Conservation (phyloP, 805 yeast species). For the Hanseniaspora hatyaiensis region DNA sequence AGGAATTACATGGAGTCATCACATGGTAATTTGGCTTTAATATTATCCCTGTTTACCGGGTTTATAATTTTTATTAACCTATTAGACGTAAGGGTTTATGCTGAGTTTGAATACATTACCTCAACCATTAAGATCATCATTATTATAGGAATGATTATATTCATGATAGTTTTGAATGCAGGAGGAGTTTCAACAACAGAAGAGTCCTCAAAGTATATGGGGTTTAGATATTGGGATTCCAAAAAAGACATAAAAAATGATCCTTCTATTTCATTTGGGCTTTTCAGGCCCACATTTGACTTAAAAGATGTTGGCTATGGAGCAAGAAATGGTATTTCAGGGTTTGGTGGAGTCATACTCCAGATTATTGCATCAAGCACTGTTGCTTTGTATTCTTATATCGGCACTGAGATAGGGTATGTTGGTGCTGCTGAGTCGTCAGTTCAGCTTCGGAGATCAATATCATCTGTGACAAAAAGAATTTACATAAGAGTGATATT, state of each 20-base stretch:
- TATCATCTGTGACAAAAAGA: slow-evolving; percentile 60
- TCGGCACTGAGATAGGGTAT: slow-evolving; percentile 68
- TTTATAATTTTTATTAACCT: slow-evolving; percentile 37
- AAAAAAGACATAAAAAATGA: slow-evolving; percentile 30
- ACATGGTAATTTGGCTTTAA: slow-evolving; percentile 32
- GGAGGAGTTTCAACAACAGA: slow-evolving; percentile 40
- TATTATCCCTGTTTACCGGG: slow-evolving; percentile 41
- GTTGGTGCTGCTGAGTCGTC: slow-evolving; percentile 68
- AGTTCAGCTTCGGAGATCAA: slow-evolving; percentile 56
- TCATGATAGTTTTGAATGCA: slow-evolving; percentile 50
- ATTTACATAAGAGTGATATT: slow-evolving; percentile 60
- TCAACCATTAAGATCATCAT: slow-evolving; percentile 47
- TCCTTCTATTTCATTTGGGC: slow-evolving; percentile 37
- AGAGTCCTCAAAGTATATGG: slow-evolving; percentile 32
- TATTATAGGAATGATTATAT: slow-evolving; percentile 41
- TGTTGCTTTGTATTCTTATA: slow-evolving; percentile 57
- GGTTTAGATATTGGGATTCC: slow-evolving; percentile 55
- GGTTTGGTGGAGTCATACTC: slow-evolving; percentile 46
- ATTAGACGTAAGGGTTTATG: slow-evolving; percentile 58
- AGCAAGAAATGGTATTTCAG: slow-evolving; percentile 43
- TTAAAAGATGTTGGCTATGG: slow-evolving; percentile 46
- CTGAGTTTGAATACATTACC: slow-evolving; percentile 57
- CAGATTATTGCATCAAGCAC: slow-evolving; percentile 48
- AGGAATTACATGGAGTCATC: slow-evolving; percentile 20
- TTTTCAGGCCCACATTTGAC: slow-evolving; percentile 60